Base-by-base conservation (phyloP, 169 alveolate genomes). In the Eimeria acervulina region DNA sequence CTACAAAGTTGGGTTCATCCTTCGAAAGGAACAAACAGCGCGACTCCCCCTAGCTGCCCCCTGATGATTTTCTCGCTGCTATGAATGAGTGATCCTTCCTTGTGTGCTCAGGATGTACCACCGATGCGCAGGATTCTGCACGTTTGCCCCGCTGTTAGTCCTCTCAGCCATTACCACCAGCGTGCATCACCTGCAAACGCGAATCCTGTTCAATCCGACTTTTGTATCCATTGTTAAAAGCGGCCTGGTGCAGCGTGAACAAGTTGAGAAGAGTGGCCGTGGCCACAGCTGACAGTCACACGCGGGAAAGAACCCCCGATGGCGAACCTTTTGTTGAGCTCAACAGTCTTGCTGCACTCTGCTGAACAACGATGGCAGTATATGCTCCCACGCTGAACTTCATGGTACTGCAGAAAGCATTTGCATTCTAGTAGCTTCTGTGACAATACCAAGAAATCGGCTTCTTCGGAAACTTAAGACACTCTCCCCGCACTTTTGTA, bases 231-330 rank as follows among this genome's bases (percentile, higher is more conserved):
- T 93, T 19, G 96, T 93, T 33, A 93, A 93, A 63, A 93, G 96
- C 70, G 96, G 96, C 36, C 89, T 93, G 12, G 96, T 93, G 80
- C 96, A 93, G 89, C 93, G 96, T 15, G 96, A 88, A 36, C 93
- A 93, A 52, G 94, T 93, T 63, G 80, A 63, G 52, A 93, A 93
- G 40, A 93, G 80, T 55, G 96, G 96, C 63, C 96, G 80, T 21
- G 85, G 72, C 72, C 83, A 89, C 44, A 89, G 85, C 52, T 89
- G 87, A 89, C 40, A 85, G 40, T 44, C 80, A 42, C 51, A n/a
- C 8, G 63, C 40, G 36, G 10, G 26, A 8, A 8, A 28, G 51
- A 0, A 10, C 51, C 84, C 52, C 52, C 38, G 17, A 23, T 10
- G 84, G 17, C 23, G 33, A 63, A 63, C 38, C 74, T n/a, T 17